Conservation (phyloP, 345 rosid genomes). For the Syzygium jambos region DNA sequence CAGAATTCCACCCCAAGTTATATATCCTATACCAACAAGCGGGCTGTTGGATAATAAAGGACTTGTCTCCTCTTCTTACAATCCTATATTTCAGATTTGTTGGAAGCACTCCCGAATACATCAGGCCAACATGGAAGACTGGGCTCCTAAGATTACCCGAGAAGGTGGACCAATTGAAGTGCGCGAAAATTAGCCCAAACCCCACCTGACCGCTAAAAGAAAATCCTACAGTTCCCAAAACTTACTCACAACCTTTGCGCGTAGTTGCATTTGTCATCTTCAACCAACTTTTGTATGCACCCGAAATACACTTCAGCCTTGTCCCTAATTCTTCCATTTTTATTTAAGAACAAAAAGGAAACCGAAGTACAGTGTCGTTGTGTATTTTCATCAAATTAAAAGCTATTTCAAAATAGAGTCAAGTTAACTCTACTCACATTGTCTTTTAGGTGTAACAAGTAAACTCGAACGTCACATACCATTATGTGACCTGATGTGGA, state of each 20-base stretch:
- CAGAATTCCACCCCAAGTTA: too few species aligned
- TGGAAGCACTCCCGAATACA: not conserved
- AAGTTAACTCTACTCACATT: not conserved
- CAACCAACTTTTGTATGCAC: not conserved
- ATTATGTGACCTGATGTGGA: not conserved
- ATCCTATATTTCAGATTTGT: too few species aligned
- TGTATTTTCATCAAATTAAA: not conserved
- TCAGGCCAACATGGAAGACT: not conserved
- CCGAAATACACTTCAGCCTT: not conserved
- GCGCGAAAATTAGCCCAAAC: too few species aligned
- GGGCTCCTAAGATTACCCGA: not conserved
- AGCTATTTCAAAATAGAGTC: not conserved
- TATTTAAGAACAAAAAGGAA: not conserved
- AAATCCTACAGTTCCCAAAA: not conserved
- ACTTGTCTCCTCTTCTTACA: too few species aligned
- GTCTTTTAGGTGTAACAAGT: not conserved
- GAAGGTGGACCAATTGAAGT: not conserved
- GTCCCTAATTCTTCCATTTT: not conserved
- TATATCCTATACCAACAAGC: too few species aligned
- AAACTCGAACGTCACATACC: not conserved
- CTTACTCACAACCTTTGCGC: not conserved
- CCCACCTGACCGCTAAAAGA: not conserved
- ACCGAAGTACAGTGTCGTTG: not conserved
- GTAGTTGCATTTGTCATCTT: not conserved
- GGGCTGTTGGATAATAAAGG: too few species aligned